Base-by-base conservation (phyloP, 2,329 filamentous ascomycete genomes). In the Nannizzia gypsea region DNA sequence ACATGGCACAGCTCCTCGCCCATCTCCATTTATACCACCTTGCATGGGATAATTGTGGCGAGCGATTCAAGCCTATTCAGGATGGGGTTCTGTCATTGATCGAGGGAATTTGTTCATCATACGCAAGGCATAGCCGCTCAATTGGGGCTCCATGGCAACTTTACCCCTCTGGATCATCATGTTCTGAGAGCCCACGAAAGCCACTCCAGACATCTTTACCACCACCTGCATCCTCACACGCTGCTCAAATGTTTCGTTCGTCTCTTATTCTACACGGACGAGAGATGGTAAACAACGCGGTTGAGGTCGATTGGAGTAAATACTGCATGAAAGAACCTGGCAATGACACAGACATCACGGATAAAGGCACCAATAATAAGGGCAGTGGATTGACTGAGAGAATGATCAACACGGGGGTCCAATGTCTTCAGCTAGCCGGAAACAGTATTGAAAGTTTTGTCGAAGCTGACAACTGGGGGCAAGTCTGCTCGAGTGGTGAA, bases 1-100 rank as follows among this genome's bases (percentile, higher is more conserved):
- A 61, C 17, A 60, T 61, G 57, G 57, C 57, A 11, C 59, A 63
- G 48, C 48, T 63, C n/a, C 52, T 58, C 46, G 59, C 61, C 31
- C 62, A 63, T 44, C 58, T 61, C 50, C 60, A 63, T 59, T 34
- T 61, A 44, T 61, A 60, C 42, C 20, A 54, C n/a, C 38, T 59
- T 38, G 52, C 59, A 17, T 61, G 50, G 55, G 26, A 22, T 36
- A 15, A 40, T 40, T 36, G 38, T 38, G 56, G 31, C 11, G n/a
- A 56, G 11, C 11, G 13, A 3, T 26, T 48, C 40, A 50, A 24
- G 22, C 2, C 44, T 8, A 26, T 50, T 20, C 44, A 50, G 4
- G 20, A 8, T 6, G 48, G 57, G 15, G 3, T 57, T 46, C 34
- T 31, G 26, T 22, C 31, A 13, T 40, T 62, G 48, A 48, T 60